Base-by-base conservation (phyloP, 306 rosid genomes). In the Macrotyloma uniflorum region DNA sequence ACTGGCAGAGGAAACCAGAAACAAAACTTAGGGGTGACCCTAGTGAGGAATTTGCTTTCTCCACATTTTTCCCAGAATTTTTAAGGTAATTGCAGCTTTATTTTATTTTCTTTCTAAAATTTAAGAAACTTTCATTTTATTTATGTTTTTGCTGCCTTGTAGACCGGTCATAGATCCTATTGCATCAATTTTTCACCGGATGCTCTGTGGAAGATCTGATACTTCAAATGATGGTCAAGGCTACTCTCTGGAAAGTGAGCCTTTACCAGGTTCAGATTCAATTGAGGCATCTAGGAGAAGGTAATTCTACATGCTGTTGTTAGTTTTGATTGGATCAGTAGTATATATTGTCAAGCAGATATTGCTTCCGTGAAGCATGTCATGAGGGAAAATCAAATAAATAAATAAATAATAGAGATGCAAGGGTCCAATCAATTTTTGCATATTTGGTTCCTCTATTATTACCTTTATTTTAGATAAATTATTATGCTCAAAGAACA, bases 1-100 rank as follows among this genome's bases (percentile, higher is more conserved):
- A 86, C 88, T 92, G 90, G 96, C 97, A 92, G 84, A 83, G 77
- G 81, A 92, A 89, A 77, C 91, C 83, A 76, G 97, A 92, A 74
- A 80, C 97, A 8, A 90, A 92, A 81, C 83, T 79, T 64, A 89
- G 88, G 86, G 97, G 97, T 75, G 96, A 92, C 51, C 97, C 92
- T 5, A 92, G 93, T 85, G 96, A 90, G 74, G 97, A 92, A 82
- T 92, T 92, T 90, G 96, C 97, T 81, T 90, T 92, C 82, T 85
- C 93, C 57, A 50, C 97, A 5, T 90, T 92, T 87, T 92, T 90
- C 92, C 97, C 97, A 72, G 97, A 90, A 30, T 23, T 86, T 59
- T 46, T 89, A 47, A 85, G 96, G 97, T 93, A 82, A 65, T 18
- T 38, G 64, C 24, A 46, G 22, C 35, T 83, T 30, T 58, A 26